Conservation (phyloP, 169 alveolate genomes). For the Plasmodium reichenowi region DNA sequence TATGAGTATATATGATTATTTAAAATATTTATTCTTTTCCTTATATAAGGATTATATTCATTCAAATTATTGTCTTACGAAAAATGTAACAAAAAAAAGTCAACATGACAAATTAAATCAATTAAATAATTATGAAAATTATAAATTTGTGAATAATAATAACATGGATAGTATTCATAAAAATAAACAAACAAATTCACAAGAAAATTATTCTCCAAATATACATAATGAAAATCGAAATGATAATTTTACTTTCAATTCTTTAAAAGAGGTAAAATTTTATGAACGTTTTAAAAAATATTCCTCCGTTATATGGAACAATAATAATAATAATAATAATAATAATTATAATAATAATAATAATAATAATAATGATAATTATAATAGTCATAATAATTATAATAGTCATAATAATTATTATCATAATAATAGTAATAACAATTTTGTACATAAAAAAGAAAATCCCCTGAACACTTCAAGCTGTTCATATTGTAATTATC, state of each 20-base stretch:
- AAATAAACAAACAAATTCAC: neutral
- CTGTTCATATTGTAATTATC: constrained; percentile 52
- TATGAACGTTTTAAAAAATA: neutral
- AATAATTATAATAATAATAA: neutral
- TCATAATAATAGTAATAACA: neutral
- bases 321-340: neutral
- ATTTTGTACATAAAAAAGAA: constrained; percentile 14
- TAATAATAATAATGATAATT: neutral
- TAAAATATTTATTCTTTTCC: constrained; percentile 48
- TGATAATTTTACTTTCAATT: neutral
- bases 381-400: too few species aligned
- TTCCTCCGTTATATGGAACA: neutral
- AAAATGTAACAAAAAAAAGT: neutral
- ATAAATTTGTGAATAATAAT: neutral
- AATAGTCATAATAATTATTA: neutral
- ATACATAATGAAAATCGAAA: neutral
- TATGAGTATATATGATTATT: constrained; percentile 73
- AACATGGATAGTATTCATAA: neutral
- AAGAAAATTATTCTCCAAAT: neutral
- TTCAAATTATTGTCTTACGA: constrained; percentile 33
- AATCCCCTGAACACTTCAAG: constrained; percentile 14
- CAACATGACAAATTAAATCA: neutral
- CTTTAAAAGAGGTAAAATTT: constrained; percentile 1
- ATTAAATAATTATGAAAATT: neutral
- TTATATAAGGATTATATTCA: constrained; percentile 58